Evolutionary conservation across 2,329 filamentous ascomycete genomes (phyloP).

Genomic region (Calonectria henricotiae): DNA sequence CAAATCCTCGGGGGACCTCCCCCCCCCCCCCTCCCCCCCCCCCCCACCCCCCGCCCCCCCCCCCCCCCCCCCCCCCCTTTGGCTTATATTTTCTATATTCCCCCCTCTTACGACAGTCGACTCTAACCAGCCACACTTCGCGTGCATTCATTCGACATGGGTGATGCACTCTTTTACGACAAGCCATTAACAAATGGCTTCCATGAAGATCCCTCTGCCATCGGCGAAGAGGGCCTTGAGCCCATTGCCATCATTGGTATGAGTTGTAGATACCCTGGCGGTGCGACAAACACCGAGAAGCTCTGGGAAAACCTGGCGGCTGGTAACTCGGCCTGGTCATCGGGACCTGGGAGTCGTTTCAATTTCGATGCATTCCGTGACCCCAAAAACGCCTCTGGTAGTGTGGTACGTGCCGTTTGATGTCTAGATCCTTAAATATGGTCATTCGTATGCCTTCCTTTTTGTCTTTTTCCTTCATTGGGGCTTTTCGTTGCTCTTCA

Average conservation of each 20-base stretch:
- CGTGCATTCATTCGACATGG: conserved; percentile 30
- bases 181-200: conserved; percentile 22
- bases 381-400: conserved; percentile 36
- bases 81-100: conserved; percentile 1
- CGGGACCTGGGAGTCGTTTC: conserved; percentile 64
- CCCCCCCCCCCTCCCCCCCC: too few relatives aligned
- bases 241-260: conserved; percentile 50
- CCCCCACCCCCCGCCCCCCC: too few relatives aligned
- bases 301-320: conserved; percentile 46
- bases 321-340: conserved; percentile 58
- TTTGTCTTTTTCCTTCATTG: neutral
- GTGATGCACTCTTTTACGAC: conserved; percentile 24
- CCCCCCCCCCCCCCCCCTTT: neutral
- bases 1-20: too few relatives aligned
- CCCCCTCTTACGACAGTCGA: neutral
- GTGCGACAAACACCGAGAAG: conserved; percentile 36
- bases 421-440: neutral
- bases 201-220: conserved; percentile 16
- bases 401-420: conserved; percentile 19
- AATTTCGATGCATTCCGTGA: conserved; percentile 61
- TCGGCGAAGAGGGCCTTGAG: conserved; percentile 28
- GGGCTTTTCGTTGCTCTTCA: too few relatives aligned
- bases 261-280: conserved; percentile 45
- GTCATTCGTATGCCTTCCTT: neutral
- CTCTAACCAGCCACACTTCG: conserved; percentile 3